Conservation (phyloP, 2,329 filamentous ascomycete genomes). For the Aureobasidium lini region DNA sequence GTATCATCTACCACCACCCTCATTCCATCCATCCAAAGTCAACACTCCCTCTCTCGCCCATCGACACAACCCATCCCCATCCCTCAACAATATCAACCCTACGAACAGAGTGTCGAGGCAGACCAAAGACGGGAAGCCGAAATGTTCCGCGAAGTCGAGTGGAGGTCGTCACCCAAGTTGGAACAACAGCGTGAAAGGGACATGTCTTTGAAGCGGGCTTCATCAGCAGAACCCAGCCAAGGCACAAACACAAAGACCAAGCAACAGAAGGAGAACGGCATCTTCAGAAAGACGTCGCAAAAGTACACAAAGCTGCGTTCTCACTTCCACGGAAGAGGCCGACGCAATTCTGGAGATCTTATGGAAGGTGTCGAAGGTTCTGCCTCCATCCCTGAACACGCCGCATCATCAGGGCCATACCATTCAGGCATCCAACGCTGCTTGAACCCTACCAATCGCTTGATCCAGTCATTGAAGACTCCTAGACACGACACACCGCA, state of each 20-base stretch:
- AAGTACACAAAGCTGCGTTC: conserved; percentile 14
- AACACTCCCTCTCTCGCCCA: conserved; percentile 1
- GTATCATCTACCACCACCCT: neutral
- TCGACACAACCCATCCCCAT: conserved; percentile 9
- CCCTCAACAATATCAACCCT: conserved; percentile 1
- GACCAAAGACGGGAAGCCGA: conserved; percentile 2
- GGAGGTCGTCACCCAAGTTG: neutral
- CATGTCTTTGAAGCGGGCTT: conserved; percentile 13
- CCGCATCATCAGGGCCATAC: conserved; percentile 8
- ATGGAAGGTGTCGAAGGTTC: conserved; percentile 18
- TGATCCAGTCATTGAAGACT: conserved; percentile 14
- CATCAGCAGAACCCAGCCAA: conserved; percentile 13
- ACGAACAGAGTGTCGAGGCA: neutral
- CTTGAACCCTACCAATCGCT: neutral
- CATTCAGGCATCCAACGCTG: conserved; percentile 10
- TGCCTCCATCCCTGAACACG: conserved; percentile 10
- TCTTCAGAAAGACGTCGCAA: conserved; percentile 17
- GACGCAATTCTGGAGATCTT: conserved; percentile 14
- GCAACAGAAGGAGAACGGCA: conserved; percentile 16
- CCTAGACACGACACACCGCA: conserved; percentile 17
- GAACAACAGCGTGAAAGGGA: neutral
- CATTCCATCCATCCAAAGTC: neutral
- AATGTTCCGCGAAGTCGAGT: conserved; percentile 9
- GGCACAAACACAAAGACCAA: conserved; percentile 14
- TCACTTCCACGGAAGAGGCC: neutral